Evolutionary conservation across 176 grass and related monocot genomes (phyloP).

Genomic region (Sorghum bicolor): Sorghum_bicolor_NCBIv3 NC_012871.2:65264001-65264500

Average conservation of each 20-base stretch:
- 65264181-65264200: neutral
- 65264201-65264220: neutral
- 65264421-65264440: constrained; percentile 73
- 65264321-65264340: neutral
- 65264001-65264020: too few relatives aligned
- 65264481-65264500: too few relatives aligned
- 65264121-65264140: neutral
- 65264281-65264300: neutral
- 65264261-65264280: neutral
- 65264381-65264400: constrained; percentile 70
- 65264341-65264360: neutral
- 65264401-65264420: constrained; percentile 92
- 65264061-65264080: neutral
- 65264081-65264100: constrained; percentile 16
- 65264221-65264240: neutral
- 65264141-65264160: neutral
- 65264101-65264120: constrained; percentile 5
- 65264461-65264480: too few relatives aligned
- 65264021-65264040: neutral
- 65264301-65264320: neutral
- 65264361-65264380: constrained; percentile 9
- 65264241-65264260: neutral
- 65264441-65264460: constrained; percentile 31
- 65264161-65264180: neutral
- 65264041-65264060: neutral